Percentiles rank a stretch among this genome's conserved stretches.
These are phyloP conservation scores for Mycena indigotica DNA, from an alignment of 768 basidiomycete genomes.

Conservation along the genomic window DNA sequence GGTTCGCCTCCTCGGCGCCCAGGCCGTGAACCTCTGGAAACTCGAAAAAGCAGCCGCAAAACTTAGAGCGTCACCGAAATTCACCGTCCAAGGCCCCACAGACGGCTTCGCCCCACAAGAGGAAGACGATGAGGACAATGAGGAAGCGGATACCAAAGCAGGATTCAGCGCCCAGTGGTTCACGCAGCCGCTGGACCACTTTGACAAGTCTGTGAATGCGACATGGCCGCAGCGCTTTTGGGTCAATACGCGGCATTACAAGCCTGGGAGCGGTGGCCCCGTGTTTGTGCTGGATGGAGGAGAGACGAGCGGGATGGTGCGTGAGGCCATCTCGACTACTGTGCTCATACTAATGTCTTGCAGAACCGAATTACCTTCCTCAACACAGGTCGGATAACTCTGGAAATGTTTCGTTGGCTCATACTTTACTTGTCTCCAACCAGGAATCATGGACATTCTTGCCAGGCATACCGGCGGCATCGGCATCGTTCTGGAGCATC, in stretches of 20 bases:
- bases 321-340: conserved; percentile 43
- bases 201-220: conserved; percentile 50
- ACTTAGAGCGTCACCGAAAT: conserved; percentile 21
- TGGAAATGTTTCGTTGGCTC: not conserved
- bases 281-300: conserved; percentile 93
- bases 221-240: conserved; percentile 91
- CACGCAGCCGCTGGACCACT: conserved; percentile 85
- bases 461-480: conserved; percentile 84
- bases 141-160: conserved; percentile 5
- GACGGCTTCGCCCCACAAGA: conserved; percentile 20
- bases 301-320: conserved; percentile 82
- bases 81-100: conserved; percentile 28
- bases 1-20: conserved; percentile 45
- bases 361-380: conserved; percentile 59
- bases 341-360: conserved; percentile 16
- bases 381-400: conserved; percentile 48
- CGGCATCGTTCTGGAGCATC: conserved; percentile 89
- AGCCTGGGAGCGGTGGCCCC: conserved; percentile 68
- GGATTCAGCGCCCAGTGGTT: conserved; percentile 71
- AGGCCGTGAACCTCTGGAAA: conserved; percentile 68
- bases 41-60: conserved; percentile 37
- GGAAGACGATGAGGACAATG: conserved; percentile 24
- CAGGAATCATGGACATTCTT: conserved; percentile 81
- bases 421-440: not conserved
- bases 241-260: conserved; percentile 84